Evolutionary conservation across 2,329 filamentous ascomycete species (phyloP), one percentile per base, ranked within the genome.

Genomic region (Fusarium musae): DNA sequence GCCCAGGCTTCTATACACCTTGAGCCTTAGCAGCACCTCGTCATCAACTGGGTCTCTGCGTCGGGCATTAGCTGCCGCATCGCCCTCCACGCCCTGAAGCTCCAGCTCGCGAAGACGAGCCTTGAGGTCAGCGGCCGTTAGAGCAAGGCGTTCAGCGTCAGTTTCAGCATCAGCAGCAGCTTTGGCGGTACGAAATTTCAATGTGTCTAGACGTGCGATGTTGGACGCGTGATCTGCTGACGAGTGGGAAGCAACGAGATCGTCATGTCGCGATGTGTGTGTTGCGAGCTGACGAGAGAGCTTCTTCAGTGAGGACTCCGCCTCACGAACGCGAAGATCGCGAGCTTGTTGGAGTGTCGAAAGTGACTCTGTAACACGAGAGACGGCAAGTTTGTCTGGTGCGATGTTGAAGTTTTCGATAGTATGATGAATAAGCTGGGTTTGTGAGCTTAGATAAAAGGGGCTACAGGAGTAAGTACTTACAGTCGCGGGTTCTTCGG

Each of bases 131-230:
- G 91, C 93, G 10, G 94, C 84, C 82, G 97, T 93, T 10, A 90
- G 89, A 63, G 93, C 91, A 50, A 98, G 85, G n/a, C 96, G 88
- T 85, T 98, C 96, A n/a, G 93, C 93, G 84, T 99, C 96, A 79
- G 96, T 95, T 85, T 98, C 95, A 11, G 96, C 86, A 80, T 98
- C 96, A 3, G 90, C 92, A 0, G 93, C 94, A 21, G 93, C 91
- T 83, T 98, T 98, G n/a, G 96, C 96, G 64, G 94, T 92, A 76
- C 95, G 92, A 84, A 98, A 98, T 80, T 98, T 98, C 76, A 95
- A 91, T 3, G 94, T 97, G 83, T 98, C 96, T 69, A 98, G 91
- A 44, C 92, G 89, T 26, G 96, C 88, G 71, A 98, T 97, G 79
- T 93, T 90, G 40, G 91, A 91, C 10, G 95, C 94, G 84, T 98